Conservation (phyloP, 1,284 basidiomycete genomes). For the Pholiota adiposa region DNA sequence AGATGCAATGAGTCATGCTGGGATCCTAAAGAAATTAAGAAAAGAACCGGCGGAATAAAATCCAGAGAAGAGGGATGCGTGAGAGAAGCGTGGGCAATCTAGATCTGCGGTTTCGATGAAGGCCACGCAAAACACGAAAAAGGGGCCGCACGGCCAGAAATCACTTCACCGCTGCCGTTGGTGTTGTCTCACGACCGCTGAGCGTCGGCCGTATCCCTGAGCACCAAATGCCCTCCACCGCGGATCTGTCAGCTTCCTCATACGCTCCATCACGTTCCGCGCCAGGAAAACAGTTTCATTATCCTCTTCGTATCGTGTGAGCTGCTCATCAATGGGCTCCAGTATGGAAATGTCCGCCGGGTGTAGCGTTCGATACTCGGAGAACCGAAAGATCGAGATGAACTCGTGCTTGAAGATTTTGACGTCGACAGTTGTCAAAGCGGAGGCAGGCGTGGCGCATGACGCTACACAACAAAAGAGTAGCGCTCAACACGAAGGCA, state of each 20-base stretch:
- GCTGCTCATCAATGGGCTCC: conserved; percentile 52
- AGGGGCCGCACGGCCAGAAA: neutral
- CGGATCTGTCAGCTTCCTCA: conserved; percentile 50
- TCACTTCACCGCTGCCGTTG: conserved; percentile 9
- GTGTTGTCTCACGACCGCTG: conserved; percentile 18
- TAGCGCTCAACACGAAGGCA: neutral
- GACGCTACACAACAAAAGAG: conserved; percentile 28
- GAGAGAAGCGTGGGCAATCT: conserved; percentile 3
- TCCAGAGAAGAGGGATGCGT: neutral
- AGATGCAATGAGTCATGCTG: conserved; percentile 9
- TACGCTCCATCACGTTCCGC: conserved; percentile 54
- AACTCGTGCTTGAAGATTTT: conserved; percentile 64
- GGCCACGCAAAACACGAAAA: neutral
- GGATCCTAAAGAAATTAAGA: neutral
- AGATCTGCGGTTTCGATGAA: neutral
- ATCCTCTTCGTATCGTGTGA: conserved; percentile 62
- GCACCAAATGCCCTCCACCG: conserved; percentile 35
- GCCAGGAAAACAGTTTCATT: conserved; percentile 66
- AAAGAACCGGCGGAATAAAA: neutral
- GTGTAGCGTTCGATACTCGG: conserved; percentile 46
- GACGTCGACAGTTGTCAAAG: conserved; percentile 44
- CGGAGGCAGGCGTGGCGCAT: conserved; percentile 33
- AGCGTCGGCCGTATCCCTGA: conserved; percentile 15
- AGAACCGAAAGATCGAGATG: conserved; percentile 60
- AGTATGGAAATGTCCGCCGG: conserved; percentile 59